phyloP scores from a whole-genome alignment of 306 rosid genomes.

The Biancaea sappan region DNA sequence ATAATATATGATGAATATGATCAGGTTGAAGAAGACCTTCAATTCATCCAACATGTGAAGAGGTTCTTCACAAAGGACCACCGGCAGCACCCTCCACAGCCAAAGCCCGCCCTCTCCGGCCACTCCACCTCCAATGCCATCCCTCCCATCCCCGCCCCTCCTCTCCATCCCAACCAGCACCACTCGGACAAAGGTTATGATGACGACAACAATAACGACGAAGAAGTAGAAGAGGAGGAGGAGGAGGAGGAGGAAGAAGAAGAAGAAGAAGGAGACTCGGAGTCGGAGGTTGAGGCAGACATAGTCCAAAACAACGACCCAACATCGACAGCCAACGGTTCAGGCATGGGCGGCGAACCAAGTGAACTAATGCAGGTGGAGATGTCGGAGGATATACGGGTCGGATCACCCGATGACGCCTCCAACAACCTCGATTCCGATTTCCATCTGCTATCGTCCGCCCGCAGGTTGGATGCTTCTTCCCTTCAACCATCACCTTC shows the following conservation, averaged over 20 bases:
- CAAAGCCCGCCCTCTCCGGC: constrained; percentile 64
- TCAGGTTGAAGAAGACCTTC: constrained; percentile 58
- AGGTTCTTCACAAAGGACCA: constrained; percentile 51
- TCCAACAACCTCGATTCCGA: constrained; percentile 58
- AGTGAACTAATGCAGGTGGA: constrained; percentile 67
- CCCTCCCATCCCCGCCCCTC: constrained; percentile 32
- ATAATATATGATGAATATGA: no score
- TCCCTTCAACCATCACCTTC: no score
- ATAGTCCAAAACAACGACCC: constrained; percentile 28
- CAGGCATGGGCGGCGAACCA: constrained; percentile 23
- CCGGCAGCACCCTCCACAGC: constrained; percentile 29
- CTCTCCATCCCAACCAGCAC: constrained; percentile 35
- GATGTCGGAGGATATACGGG: constrained; percentile 58
- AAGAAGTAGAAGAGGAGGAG: constrained; percentile 11
- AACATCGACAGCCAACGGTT: not conserved
- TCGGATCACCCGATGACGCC: constrained; percentile 62
- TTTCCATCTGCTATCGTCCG: constrained; percentile 31
- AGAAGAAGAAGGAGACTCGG: constrained; percentile 25
- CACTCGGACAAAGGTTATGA: no score
- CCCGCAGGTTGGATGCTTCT: no score
- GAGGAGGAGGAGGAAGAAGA: constrained; percentile 32
- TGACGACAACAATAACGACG: no score
- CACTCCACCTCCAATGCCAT: constrained; percentile 66
- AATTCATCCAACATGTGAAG: constrained; percentile 54
- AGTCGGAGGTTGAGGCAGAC: constrained; percentile 51